A percentile compares a stretch with the other conserved stretches of the same genome.
Conservation (phyloP, 768 basidiomycete genomes). For the Tulasnella sp. region DNA sequence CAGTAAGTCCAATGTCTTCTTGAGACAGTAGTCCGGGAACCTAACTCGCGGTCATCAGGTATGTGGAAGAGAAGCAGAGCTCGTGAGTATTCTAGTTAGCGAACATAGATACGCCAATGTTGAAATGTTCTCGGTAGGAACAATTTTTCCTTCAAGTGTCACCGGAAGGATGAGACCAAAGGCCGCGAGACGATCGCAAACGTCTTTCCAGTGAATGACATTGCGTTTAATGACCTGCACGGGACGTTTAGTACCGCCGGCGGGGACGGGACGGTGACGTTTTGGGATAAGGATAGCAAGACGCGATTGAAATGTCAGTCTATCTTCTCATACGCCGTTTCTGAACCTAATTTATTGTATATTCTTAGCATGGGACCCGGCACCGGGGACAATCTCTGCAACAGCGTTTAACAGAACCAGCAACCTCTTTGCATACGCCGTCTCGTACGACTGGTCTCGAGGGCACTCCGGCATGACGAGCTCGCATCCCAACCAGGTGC, state of each 20-base stretch:
- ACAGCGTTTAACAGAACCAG: conserved; percentile 81
- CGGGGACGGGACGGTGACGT: too few species aligned
- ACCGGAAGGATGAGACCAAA: too few species aligned
- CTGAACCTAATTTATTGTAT: neutral
- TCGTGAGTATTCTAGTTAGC: too few species aligned
- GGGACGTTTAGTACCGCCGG: too few species aligned
- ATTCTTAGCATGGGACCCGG: conserved; percentile 52
- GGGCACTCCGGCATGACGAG: conserved; percentile 76
- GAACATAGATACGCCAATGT: neutral
- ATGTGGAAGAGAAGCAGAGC: conserved; percentile 76
- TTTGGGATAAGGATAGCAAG: too few species aligned
- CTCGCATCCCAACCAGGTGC: conserved; percentile 31
- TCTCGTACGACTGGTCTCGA: conserved; percentile 92
- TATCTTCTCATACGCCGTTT: too few species aligned
- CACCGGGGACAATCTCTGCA: conserved; percentile 63
- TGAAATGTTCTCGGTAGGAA: too few species aligned
- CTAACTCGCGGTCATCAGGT: conserved; percentile 34
- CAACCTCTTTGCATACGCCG: conserved; percentile 78
- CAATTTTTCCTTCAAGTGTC: too few species aligned
- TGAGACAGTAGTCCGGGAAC: neutral
- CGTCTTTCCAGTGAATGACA: too few species aligned
- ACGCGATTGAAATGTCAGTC: too few species aligned
- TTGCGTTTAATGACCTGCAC: too few species aligned
- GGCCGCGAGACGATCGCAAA: too few species aligned
- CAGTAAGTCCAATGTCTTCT: conserved; percentile 70